These are phyloP conservation scores for Fraxinus sp. DNA, from an alignment of 305 asterid genomes.

Conservation along the genomic window DNA sequence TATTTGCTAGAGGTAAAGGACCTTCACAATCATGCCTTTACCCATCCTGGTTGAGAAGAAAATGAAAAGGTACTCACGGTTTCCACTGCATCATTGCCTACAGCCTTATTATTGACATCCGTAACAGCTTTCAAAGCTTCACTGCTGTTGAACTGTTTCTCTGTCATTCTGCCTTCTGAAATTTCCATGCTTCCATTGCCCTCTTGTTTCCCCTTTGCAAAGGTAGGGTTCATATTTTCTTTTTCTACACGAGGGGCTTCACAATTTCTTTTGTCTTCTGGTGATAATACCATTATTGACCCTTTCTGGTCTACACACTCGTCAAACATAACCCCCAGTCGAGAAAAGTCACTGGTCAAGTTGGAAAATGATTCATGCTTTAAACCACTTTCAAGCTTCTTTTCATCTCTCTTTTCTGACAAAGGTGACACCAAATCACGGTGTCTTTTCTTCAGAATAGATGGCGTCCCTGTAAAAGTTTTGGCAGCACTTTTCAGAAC, in stretches of 20 bases:
- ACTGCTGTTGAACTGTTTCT: conserved; percentile 24
- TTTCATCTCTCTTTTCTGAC: conserved; percentile 82
- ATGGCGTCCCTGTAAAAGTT: conserved; percentile 82
- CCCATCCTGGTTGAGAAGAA: conserved; percentile 18
- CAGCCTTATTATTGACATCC: conserved; percentile 31
- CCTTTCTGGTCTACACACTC: conserved; percentile 47
- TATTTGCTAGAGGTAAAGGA: background rate
- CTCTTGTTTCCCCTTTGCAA: conserved; percentile 31
- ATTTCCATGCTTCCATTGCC: conserved; percentile 26
- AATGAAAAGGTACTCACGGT: conserved; percentile 42
- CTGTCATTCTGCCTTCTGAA: conserved; percentile 35
- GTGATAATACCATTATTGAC: conserved; percentile 29
- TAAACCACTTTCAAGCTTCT: conserved; percentile 60
- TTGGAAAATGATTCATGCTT: conserved; percentile 49
- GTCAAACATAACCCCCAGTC: conserved; percentile 70
- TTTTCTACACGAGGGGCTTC: conserved; percentile 47
- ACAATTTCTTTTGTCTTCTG: conserved; percentile 28
- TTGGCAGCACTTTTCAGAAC: conserved; percentile 91
- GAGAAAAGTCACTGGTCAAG: conserved; percentile 53
- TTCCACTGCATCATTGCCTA: conserved; percentile 35
- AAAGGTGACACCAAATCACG: conserved; percentile 92
- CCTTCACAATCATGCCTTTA: conserved; percentile 13
- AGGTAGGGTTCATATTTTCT: conserved; percentile 53
- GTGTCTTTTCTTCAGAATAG: conserved; percentile 88
- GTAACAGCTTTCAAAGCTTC: conserved; percentile 28